Conservation (phyloP, 345 rosid genomes). For the Camelina sativa region DNA sequence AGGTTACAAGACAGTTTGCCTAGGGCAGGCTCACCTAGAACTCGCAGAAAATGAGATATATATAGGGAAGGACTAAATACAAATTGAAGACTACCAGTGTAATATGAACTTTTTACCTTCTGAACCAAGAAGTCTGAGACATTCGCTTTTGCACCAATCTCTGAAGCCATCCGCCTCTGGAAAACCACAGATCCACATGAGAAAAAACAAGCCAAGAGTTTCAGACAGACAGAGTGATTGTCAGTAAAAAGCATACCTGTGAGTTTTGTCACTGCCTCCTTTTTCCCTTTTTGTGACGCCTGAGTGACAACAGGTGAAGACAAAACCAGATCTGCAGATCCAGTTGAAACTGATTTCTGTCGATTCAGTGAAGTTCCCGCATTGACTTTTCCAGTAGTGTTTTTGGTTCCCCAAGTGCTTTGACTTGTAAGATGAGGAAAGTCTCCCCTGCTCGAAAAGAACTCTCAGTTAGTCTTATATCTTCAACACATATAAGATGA, state of each 20-base stretch:
- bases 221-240: neutral
- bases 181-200: slow-evolving; percentile 33
- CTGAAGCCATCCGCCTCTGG: slow-evolving; percentile 95
- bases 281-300: slow-evolving; percentile 62
- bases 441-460: slow-evolving; percentile 56
- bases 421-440: slow-evolving; percentile 67
- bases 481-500: slow-evolving; percentile 9
- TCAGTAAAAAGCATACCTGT: slow-evolving; percentile 55
- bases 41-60: neutral
- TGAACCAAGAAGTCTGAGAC: slow-evolving; percentile 83
- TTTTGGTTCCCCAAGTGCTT: slow-evolving; percentile 78
- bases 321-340: slow-evolving; percentile 52
- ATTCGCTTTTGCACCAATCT: slow-evolving; percentile 93
- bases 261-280: slow-evolving; percentile 59
- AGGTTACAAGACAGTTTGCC: neutral
- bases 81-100: neutral
- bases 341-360: slow-evolving; percentile 67
- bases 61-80: neutral
- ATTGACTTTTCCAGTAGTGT: slow-evolving; percentile 57
- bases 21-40: neutral
- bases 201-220: neutral
- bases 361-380: slow-evolving; percentile 58
- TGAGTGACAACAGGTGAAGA: slow-evolving; percentile 62
- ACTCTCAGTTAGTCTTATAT: slow-evolving; percentile 12
- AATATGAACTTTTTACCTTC: slow-evolving; percentile 56